Conservation (phyloP, 2,329 filamentous ascomycete genomes). For the Colletotrichum incanum region DNA sequence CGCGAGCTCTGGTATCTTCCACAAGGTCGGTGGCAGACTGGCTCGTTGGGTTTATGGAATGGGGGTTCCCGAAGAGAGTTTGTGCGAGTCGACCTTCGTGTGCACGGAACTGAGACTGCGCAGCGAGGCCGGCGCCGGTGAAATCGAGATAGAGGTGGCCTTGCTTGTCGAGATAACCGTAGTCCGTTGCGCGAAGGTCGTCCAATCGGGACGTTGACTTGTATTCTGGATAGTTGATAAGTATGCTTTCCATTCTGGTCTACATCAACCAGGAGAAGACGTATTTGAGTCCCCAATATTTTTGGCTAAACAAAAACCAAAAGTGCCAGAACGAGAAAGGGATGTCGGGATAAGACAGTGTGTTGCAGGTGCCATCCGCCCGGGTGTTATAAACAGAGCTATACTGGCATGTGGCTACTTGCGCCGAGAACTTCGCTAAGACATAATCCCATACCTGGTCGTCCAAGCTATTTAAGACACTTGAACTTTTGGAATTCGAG, state of each 20-base stretch:
- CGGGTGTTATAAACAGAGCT: not conserved
- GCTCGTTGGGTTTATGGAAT: slow-evolving; percentile 57
- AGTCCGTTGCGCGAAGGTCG: slow-evolving; percentile 52
- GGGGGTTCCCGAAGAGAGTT: slow-evolving; percentile 58
- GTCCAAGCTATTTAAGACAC: not conserved
- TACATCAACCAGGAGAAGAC: not conserved
- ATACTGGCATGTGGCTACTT: not conserved
- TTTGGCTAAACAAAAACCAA: not conserved
- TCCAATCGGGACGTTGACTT: slow-evolving; percentile 51
- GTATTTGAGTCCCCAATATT: not conserved
- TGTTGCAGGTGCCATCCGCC: not conserved
- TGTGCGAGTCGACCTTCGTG: slow-evolving; percentile 51
- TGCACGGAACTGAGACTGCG: slow-evolving; percentile 51
- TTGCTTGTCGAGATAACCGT: slow-evolving; percentile 56
- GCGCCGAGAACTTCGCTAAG: not conserved
- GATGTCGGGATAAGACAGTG: not conserved
- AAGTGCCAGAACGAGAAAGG: not conserved
- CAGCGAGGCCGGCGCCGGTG: slow-evolving; percentile 56
- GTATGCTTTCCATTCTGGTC: slow-evolving; percentile 29
- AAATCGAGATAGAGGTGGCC: slow-evolving; percentile 60
- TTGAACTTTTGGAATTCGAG: not conserved
- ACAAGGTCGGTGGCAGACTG: slow-evolving; percentile 53
- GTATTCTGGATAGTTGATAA: slow-evolving; percentile 54
- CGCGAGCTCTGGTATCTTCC: slow-evolving; percentile 50
- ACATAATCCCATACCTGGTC: not conserved